These are phyloP conservation scores for Cyamopsis tetragonoloba DNA, from an alignment of 306 rosid genomes.

Conservation along the genomic window DNA sequence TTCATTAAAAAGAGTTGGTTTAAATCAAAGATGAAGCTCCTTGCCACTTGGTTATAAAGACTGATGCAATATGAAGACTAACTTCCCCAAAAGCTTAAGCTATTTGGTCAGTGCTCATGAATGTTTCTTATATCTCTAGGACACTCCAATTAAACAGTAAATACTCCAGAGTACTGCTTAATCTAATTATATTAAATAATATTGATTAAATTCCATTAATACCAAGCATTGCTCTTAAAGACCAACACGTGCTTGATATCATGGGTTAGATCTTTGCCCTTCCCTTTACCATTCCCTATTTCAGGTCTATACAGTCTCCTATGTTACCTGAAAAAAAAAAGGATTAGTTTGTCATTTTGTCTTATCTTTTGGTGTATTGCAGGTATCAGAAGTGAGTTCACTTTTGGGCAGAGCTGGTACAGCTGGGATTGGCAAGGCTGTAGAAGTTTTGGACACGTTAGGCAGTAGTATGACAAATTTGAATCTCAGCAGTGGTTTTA, in stretches of 20 bases:
- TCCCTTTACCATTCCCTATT: not conserved
- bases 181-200: not conserved
- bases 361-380: constrained; percentile 26
- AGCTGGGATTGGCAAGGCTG: constrained; percentile 97
- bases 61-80: not conserved
- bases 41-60: not conserved
- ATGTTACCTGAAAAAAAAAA: not conserved
- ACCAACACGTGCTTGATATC: not conserved
- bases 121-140: not conserved
- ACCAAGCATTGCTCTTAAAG: not conserved
- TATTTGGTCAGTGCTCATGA: not conserved
- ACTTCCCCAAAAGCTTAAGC: not conserved
- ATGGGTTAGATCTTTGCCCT: not conserved
- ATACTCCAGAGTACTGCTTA: not conserved
- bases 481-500: constrained; percentile 77
- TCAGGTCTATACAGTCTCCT: not conserved
- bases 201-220: not conserved
- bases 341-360: not conserved
- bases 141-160: not conserved
- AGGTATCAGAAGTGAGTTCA: constrained; percentile 97
- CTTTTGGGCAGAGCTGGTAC: constrained; percentile 96
- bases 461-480: constrained; percentile 96
- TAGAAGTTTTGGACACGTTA: constrained; percentile 95
- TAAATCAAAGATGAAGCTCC: not conserved
- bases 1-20: not conserved